Conservation (phyloP, 2,329 filamentous ascomycete genomes). For the Knoxdaviesia capensis region DNA sequence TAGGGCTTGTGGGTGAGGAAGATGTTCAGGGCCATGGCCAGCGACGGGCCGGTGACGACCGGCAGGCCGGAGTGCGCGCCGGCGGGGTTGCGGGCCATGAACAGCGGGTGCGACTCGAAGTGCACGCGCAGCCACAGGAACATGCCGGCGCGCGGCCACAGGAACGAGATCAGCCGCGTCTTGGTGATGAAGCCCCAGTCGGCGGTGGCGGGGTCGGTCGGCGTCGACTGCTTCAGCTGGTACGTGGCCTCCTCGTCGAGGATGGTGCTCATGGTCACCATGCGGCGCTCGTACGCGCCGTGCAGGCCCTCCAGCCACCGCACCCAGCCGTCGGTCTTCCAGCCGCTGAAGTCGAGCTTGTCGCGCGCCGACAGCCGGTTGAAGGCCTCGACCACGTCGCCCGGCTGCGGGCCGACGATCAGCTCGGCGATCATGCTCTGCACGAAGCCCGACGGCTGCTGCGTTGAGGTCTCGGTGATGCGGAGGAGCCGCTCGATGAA, state of each 20-base stretch:
- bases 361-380: slow-evolving; percentile 24
- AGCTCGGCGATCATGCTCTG: slow-evolving; percentile 65
- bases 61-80: slow-evolving; percentile 6
- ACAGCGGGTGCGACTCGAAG: slow-evolving; percentile 56
- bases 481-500: slow-evolving; percentile 49
- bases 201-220: slow-evolving; percentile 20
- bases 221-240: slow-evolving; percentile 40
- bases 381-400: slow-evolving; percentile 19
- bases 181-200: slow-evolving; percentile 64
- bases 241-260: slow-evolving; percentile 51
- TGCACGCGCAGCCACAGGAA: slow-evolving; percentile 67
- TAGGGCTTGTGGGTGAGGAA: slow-evolving; percentile 50
- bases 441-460: slow-evolving; percentile 77
- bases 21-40: slow-evolving; percentile 50
- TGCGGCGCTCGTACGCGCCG: slow-evolving; percentile 66
- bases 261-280: slow-evolving; percentile 56
- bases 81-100: slow-evolving; percentile 13
- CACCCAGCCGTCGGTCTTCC: slow-evolving; percentile 73
- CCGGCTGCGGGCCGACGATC: slow-evolving; percentile 45
- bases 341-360: slow-evolving; percentile 31
- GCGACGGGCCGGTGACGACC: slow-evolving; percentile 29
- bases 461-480: slow-evolving; percentile 59
- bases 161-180: slow-evolving; percentile 53
- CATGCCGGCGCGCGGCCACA: slow-evolving; percentile 75
- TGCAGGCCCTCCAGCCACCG: slow-evolving; percentile 76